Percentiles rank a stretch among this genome's conserved stretches.
Evolutionary conservation across 306 rosid species (phyloP).

Genomic region (Ammopiptanthus mongolicus): DNA sequence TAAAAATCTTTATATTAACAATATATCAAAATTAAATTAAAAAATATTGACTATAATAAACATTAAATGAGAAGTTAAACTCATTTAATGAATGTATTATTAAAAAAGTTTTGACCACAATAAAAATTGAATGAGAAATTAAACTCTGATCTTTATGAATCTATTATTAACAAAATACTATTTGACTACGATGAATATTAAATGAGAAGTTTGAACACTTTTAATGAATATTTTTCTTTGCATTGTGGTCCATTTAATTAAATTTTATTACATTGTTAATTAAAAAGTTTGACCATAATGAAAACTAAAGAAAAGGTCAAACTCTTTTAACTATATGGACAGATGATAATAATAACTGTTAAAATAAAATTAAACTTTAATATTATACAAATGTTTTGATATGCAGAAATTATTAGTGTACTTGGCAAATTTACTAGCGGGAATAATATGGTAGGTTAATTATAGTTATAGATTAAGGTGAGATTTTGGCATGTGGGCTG

Average conservation of each 20-base stretch:
- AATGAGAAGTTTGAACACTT: not conserved
- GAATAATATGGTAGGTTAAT: not conserved
- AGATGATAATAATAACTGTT: not conserved
- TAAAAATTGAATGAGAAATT: not conserved
- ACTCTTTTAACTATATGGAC: not conserved
- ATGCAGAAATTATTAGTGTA: not conserved
- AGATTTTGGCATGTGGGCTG: slow-evolving; percentile 33
- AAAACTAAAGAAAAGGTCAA: not conserved
- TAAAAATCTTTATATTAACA: too few species aligned
- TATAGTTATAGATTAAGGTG: slow-evolving; percentile 24
- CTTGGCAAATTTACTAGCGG: not conserved
- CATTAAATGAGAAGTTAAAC: not conserved
- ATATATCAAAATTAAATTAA: too few species aligned
- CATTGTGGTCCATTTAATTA: too few species aligned
- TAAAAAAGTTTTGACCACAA: not conserved
- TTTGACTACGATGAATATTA: not conserved
- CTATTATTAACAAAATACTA: too few species aligned
- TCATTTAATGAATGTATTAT: not conserved
- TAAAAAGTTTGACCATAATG: not conserved
- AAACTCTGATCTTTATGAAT: not conserved
- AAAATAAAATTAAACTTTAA: not conserved
- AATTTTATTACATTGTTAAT: not conserved
- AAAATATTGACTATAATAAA: not conserved
- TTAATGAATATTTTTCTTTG: too few species aligned
- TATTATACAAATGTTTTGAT: not conserved